A percentile compares a stretch with the other conserved stretches of the same genome.
These are phyloP conservation scores for Podila epigama DNA, from an alignment of 192 early-diverging fungal species.

Conservation along the genomic window DNA sequence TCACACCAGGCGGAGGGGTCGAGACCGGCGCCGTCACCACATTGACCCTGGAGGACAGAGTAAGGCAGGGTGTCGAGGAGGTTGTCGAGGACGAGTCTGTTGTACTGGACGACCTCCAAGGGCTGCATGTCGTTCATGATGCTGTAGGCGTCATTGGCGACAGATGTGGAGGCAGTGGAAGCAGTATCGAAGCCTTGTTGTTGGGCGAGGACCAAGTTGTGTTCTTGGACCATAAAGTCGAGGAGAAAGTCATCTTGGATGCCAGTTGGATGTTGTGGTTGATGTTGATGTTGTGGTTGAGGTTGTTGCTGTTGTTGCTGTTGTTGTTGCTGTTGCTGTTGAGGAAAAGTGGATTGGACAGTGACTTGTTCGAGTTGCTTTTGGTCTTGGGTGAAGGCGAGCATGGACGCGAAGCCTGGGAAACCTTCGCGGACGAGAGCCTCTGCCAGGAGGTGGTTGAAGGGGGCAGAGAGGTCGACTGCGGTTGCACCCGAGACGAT, in stretches of 20 bases:
- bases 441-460: conserved; percentile 28
- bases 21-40: conserved; percentile 18
- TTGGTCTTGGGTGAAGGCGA: conserved; percentile 37
- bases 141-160: conserved; percentile 11
- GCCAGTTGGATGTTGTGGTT: background rate
- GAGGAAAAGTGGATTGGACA: conserved; percentile 17
- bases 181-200: conserved; percentile 4
- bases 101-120: conserved; percentile 42
- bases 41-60: conserved; percentile 17
- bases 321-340: conserved; percentile 15
- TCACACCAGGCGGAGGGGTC: conserved; percentile 23
- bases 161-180: conserved; percentile 9
- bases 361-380: conserved; percentile 37
- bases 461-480: conserved; percentile 19
- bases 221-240: conserved; percentile 28
- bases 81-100: conserved; percentile 34
- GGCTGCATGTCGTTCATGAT: conserved; percentile 29
- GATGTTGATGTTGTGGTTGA: conserved; percentile 4
- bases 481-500: conserved; percentile 21
- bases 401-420: conserved; percentile 22
- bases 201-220: conserved; percentile 27
- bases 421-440: conserved; percentile 39
- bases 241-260: conserved; percentile 27
- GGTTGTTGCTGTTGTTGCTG: conserved; percentile 24
- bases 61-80: conserved; percentile 23